These are phyloP conservation scores for Phytophthora lateralis DNA, from an alignment of 352 stramenopile genomes.

Conservation along the genomic window DNA sequence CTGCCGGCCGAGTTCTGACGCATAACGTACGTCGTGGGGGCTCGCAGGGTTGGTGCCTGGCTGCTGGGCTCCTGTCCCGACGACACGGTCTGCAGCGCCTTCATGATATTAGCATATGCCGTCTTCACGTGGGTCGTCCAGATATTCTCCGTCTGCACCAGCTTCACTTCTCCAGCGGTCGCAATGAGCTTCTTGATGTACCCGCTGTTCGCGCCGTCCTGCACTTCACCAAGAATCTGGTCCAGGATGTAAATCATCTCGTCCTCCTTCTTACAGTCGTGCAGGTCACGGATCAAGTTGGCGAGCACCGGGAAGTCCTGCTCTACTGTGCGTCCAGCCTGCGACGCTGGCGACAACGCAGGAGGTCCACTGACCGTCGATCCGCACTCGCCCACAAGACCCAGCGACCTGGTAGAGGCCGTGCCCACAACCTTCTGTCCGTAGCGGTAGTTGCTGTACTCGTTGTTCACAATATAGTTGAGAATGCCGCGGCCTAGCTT, in stretches of 20 bases:
- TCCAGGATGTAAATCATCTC: constrained; percentile 89
- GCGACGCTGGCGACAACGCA: constrained; percentile 50
- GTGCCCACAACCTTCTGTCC: constrained; percentile 55
- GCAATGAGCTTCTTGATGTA: constrained; percentile 83
- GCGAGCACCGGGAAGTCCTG: constrained; percentile 77
- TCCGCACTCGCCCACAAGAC: constrained; percentile 24
- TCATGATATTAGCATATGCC: constrained; percentile 84
- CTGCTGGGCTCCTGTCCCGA: constrained; percentile 31
- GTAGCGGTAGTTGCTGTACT: constrained; percentile 69
- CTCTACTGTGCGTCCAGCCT: constrained; percentile 63
- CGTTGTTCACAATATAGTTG: constrained; percentile 79
- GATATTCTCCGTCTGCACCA: constrained; percentile 55
- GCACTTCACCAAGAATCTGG: constrained; percentile 78
- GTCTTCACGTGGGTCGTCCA: constrained; percentile 79
- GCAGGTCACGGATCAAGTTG: constrained; percentile 76
- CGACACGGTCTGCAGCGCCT: constrained; percentile 58
- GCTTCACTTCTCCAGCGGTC: constrained; percentile 72
- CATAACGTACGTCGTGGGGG: constrained; percentile 31
- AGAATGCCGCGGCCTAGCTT: constrained; percentile 65
- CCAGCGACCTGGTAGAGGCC: constrained; percentile 23
- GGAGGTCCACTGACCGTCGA: constrained; percentile 14
- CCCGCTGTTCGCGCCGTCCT: constrained; percentile 59
- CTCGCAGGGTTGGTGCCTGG: constrained; percentile 30
- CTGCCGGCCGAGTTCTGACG: constrained; percentile 58
- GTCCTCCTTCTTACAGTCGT: constrained; percentile 73